A percentile compares a stretch with the other conserved stretches of the same genome.
These are phyloP conservation scores for Capsicum pubescens DNA, from an alignment of 257 asterid genomes.

Conservation along the genomic window DNA sequence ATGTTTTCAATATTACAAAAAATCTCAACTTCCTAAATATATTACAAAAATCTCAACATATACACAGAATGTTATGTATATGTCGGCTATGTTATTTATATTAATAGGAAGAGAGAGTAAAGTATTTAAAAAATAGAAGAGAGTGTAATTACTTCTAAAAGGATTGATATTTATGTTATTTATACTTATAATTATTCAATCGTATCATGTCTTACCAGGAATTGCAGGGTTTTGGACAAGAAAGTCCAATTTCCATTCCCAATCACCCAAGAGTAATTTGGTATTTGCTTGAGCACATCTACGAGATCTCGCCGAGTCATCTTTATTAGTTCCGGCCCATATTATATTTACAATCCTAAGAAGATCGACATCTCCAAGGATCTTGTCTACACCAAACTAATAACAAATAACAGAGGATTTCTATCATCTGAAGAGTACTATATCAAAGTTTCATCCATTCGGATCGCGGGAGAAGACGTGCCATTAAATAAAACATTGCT, in stretches of 20 bases:
- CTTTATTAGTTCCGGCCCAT: slow-evolving; percentile 28
- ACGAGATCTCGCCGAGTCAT: slow-evolving; percentile 20
- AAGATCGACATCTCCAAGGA: not conserved
- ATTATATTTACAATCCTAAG: not conserved
- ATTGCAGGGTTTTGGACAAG: slow-evolving; percentile 31
- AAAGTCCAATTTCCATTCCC: slow-evolving; percentile 21
- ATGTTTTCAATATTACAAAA: too few relatives aligned
- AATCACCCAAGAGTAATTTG: slow-evolving; percentile 29
- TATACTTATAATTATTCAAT: not conserved
- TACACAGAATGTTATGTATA: too few relatives aligned
- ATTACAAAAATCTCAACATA: too few relatives aligned
- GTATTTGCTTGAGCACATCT: slow-evolving; percentile 27
- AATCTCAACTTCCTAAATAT: too few relatives aligned
- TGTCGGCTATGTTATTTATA: too few relatives aligned
- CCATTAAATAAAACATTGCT: not conserved
- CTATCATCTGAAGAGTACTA: not conserved
- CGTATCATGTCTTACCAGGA: not conserved
- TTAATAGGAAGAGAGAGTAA: too few relatives aligned
- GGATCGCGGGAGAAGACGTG: not conserved
- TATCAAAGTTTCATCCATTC: slow-evolving; percentile 24
- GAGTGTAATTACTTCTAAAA: too few relatives aligned
- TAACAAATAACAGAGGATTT: too few relatives aligned
- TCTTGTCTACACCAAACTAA: slow-evolving; percentile 3
- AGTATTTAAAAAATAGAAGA: too few relatives aligned
- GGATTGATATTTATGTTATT: too few relatives aligned